Evolutionary conservation across 2,329 filamentous ascomycete species (phyloP).

Genomic region (Aspergillus sergii): DNA sequence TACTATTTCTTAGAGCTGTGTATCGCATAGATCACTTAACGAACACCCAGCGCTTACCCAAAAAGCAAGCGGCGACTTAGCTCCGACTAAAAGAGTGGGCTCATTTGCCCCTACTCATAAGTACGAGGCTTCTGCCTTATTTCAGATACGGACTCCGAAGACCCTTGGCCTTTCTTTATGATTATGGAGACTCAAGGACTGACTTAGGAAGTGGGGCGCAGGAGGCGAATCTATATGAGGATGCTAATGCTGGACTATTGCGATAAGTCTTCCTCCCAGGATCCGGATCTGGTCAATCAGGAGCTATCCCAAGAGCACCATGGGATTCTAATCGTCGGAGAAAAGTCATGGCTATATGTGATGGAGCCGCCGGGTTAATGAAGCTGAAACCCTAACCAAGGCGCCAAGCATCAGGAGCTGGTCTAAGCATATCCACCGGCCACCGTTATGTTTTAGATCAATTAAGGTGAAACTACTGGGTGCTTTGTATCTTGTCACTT

Average conservation of each 20-base stretch:
- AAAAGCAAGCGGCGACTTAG: neutral
- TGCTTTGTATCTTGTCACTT: slow-evolving; percentile 15
- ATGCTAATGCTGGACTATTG: slow-evolving; percentile 2
- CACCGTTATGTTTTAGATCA: slow-evolving; percentile 18
- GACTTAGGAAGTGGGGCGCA: neutral
- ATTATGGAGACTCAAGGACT: slow-evolving; percentile 1
- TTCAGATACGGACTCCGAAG: neutral
- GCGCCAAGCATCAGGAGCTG: slow-evolving; percentile 18
- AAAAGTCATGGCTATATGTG: neutral
- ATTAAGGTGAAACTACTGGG: slow-evolving; percentile 25
- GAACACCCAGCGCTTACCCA: neutral
- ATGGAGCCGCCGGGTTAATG: slow-evolving; percentile 17
- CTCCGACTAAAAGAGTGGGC: neutral
- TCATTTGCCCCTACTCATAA: neutral
- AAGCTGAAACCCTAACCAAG: slow-evolving; percentile 25
- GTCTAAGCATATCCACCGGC: slow-evolving; percentile 16
- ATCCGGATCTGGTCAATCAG: neutral
- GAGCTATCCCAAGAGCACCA: neutral
- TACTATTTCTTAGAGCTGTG: neutral
- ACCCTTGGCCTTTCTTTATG: slow-evolving; percentile 3
- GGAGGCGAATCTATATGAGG: slow-evolving; percentile 1
- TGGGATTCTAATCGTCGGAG: neutral
- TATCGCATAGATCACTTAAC: neutral
- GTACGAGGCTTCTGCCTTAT: neutral
- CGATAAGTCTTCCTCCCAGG: neutral